phyloP scores from a whole-genome alignment of 768 basidiomycete genomes.

The Leccinum arenicola region DNA sequence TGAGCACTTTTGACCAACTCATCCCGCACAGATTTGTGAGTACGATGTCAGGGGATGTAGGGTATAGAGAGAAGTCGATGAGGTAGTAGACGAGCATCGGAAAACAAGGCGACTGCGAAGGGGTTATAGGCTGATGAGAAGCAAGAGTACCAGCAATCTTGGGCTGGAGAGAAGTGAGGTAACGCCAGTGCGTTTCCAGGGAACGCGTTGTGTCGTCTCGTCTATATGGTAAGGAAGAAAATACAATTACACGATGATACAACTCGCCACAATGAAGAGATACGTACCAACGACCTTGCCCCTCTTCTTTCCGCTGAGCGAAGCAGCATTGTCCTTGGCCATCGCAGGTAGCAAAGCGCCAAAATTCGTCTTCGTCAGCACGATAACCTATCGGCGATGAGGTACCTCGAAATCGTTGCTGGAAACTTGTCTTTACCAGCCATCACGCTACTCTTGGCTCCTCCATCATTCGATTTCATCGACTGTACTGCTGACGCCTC shows the following conservation, averaged over 20 bases:
- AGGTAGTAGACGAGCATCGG: slow-evolving; percentile 66
- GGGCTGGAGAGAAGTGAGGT: slow-evolving; percentile 86
- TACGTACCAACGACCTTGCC: slow-evolving; percentile 29
- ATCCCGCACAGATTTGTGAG: slow-evolving; percentile 67
- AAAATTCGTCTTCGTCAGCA: slow-evolving; percentile 52
- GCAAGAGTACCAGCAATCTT: slow-evolving; percentile 78
- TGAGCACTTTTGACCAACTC: slow-evolving; percentile 88
- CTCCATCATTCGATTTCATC: slow-evolving; percentile 29
- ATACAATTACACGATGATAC: neutral
- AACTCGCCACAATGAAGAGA: slow-evolving; percentile 24
- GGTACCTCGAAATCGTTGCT: slow-evolving; percentile 25
- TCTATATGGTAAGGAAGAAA: slow-evolving; percentile 35
- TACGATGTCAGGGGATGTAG: slow-evolving; percentile 65
- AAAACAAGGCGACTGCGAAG: slow-evolving; percentile 59
- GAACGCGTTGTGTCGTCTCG: slow-evolving; percentile 54
- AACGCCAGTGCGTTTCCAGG: slow-evolving; percentile 82
- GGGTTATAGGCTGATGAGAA: slow-evolving; percentile 57
- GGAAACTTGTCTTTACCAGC: slow-evolving; percentile 24
- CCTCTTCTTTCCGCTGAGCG: slow-evolving; percentile 41
- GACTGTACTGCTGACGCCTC: slow-evolving; percentile 13
- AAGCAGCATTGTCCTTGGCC: slow-evolving; percentile 60
- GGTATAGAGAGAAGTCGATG: slow-evolving; percentile 71
- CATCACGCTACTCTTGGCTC: slow-evolving; percentile 18
- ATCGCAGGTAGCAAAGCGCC: slow-evolving; percentile 42
- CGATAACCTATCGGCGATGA: slow-evolving; percentile 38